A percentile compares a stretch with the other conserved stretches of the same genome.
These are phyloP conservation scores for Epichloe sp. DNA, from an alignment of 2,329 filamentous ascomycete species.

Conservation along the genomic window DNA sequence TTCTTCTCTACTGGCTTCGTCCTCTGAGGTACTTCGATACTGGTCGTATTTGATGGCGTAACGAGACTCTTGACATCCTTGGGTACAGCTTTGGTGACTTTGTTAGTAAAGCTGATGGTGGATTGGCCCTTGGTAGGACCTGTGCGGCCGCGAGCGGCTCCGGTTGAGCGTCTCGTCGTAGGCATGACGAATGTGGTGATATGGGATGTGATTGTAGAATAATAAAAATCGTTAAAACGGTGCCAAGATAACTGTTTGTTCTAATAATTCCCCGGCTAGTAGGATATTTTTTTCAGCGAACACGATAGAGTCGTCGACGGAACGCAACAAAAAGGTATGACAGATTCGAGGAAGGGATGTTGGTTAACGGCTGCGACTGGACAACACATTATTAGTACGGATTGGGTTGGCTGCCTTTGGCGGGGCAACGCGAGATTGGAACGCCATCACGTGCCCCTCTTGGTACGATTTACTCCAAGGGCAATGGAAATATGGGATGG, in stretches of 20 bases:
- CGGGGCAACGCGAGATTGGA: constrained; percentile 41
- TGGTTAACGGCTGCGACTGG: background rate
- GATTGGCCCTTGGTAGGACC: constrained; percentile 34
- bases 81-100: constrained; percentile 39
- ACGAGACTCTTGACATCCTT: constrained; percentile 32
- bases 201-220: background rate
- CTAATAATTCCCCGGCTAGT: too few relatives aligned
- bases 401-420: constrained; percentile 22
- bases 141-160: constrained; percentile 21
- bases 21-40: constrained; percentile 18
- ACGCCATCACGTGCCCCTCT: constrained; percentile 34
- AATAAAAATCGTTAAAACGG: background rate
- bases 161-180: constrained; percentile 34
- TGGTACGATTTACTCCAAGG: background rate
- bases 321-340: background rate
- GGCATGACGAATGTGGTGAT: constrained; percentile 26
- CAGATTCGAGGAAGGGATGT: background rate
- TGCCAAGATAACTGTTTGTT: too few relatives aligned
- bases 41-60: constrained; percentile 20
- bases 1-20: constrained; percentile 8
- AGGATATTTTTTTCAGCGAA: too few relatives aligned
- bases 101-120: constrained; percentile 44
- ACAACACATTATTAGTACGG: background rate
- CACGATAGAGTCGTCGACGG: too few relatives aligned
- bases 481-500: background rate